A percentile compares a stretch with the other conserved stretches of the same genome.
These are phyloP conservation scores for Lasiodiplodia sp. DNA, from an alignment of 2,329 filamentous ascomycete species.

Conservation along the genomic window DNA sequence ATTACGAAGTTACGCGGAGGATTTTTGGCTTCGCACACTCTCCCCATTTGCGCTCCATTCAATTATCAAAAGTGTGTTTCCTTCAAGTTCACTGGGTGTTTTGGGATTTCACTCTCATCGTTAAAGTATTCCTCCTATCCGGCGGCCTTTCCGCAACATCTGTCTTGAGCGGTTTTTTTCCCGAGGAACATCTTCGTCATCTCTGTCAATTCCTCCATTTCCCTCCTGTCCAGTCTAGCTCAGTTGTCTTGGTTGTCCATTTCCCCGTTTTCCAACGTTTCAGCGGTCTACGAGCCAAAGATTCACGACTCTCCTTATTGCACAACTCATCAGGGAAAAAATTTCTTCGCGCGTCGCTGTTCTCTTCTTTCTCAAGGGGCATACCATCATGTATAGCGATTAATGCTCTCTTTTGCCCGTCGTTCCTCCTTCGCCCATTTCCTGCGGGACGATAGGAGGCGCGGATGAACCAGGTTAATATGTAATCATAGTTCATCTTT, in stretches of 20 bases:
- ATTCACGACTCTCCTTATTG: constrained; percentile 27
- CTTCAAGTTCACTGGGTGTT: not conserved
- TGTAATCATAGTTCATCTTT: constrained; percentile 23
- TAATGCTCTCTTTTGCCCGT: constrained; percentile 5
- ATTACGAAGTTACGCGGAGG: constrained; percentile 24
- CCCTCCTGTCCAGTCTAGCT: not conserved
- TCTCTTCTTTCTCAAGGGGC: constrained; percentile 4
- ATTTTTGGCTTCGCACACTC: constrained; percentile 15
- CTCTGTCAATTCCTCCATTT: not conserved
- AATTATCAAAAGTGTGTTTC: constrained; percentile 11
- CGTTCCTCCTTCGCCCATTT: not conserved
- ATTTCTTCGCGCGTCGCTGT: not conserved
- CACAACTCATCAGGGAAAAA: not conserved
- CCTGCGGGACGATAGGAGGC: not conserved
- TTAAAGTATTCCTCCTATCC: not conserved
- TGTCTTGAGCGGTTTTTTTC: not conserved
- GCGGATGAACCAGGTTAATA: constrained; percentile 12
- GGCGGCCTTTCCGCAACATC: not conserved
- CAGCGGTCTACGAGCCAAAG: constrained; percentile 27
- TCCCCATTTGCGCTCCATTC: not conserved
- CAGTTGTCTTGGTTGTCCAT: not conserved
- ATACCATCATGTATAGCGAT: constrained; percentile 28
- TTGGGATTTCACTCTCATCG: not conserved
- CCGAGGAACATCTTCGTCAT: not conserved
- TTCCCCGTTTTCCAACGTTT: constrained; percentile 10